Evolutionary conservation across 768 basidiomycete species (phyloP).

Genomic region (Mycena kentingensis): DNA sequence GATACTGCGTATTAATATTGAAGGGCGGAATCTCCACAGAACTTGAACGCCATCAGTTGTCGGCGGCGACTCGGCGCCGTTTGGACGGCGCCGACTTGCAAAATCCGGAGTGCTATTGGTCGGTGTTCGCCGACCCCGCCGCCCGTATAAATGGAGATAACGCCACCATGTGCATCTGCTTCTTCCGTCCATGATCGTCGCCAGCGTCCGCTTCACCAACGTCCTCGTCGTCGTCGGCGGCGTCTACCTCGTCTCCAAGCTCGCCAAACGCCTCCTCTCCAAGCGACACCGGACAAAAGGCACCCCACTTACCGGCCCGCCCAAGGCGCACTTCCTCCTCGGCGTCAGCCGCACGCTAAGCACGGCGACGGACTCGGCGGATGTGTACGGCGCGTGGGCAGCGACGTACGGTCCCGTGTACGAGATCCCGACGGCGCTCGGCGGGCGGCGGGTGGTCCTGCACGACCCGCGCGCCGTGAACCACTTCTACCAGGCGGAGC

Average conservation of each 20-base stretch:
- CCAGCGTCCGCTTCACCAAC: neutral
- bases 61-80: too few species aligned
- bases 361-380: neutral
- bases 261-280: neutral
- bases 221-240: neutral
- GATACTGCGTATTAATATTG: too few species aligned
- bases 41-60: too few species aligned
- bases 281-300: neutral
- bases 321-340: constrained; percentile 13
- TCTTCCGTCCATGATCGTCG: too few species aligned
- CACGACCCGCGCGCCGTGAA: constrained; percentile 28
- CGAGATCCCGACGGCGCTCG: constrained; percentile 10
- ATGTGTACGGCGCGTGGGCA: constrained; percentile 19
- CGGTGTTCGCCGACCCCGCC: too few species aligned
- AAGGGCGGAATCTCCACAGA: too few species aligned
- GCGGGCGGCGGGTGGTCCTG: constrained; percentile 15
- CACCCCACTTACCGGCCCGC: constrained; percentile 11
- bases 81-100: too few species aligned
- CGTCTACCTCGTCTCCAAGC: neutral
- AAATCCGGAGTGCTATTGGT: too few species aligned
- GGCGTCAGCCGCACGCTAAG: constrained; percentile 12
- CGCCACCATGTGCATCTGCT: too few species aligned
- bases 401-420: constrained; percentile 18
- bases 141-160: too few species aligned
- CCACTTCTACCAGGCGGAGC: constrained; percentile 24